Base-by-base conservation (phyloP, 331 rosid species). In the Rhamnella rubrinervis region DNA sequence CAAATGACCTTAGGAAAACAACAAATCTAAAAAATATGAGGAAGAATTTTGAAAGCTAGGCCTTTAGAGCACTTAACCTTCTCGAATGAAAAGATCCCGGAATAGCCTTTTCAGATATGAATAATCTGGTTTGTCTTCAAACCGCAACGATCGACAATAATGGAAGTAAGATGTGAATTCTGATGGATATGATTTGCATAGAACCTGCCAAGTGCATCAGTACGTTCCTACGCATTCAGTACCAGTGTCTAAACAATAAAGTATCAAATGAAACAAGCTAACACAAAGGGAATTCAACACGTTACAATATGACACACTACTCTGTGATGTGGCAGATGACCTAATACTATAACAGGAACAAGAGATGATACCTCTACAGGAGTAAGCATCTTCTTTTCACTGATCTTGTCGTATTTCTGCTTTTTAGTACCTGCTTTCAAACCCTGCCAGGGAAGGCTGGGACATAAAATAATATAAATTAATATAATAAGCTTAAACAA, bases 361-460 rank as follows among this genome's bases (percentile, higher is more conserved):
- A 66, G 62, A 40, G 50, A 70, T n/a, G 71, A 63, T 86, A 93
- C 99, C 99, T 95, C 97, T 64, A 89, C 75, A 17, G 97, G 92
- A 71, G 97, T 95, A 70, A 86, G 89, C 97, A 85, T 86, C 90
- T 95, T 95, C 86, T 95, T 95, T 81, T 95, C 99, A 86, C 99
- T 95, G 68, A 95, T 95, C 83, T 89, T 95, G 79, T 95, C 99
- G 63, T 95, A 95, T 62, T 95, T 95, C 86, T 95, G 99, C 78
- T 91, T 95, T 72, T 95, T 91, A 31, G 91, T 95, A 39, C 97
- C 97, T 70, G 97, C 99, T 83, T 75, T 95, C 85, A 95, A 79
- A 59, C 99, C 99, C 80, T 95, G 99, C 99, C 99, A 95, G 26
- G 99, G 99, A 69, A 95, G 99, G 86, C 99, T 95, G 89, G 50